Conservation (phyloP, 2,329 filamentous ascomycete species). For the Drechslera avenae region DNA sequence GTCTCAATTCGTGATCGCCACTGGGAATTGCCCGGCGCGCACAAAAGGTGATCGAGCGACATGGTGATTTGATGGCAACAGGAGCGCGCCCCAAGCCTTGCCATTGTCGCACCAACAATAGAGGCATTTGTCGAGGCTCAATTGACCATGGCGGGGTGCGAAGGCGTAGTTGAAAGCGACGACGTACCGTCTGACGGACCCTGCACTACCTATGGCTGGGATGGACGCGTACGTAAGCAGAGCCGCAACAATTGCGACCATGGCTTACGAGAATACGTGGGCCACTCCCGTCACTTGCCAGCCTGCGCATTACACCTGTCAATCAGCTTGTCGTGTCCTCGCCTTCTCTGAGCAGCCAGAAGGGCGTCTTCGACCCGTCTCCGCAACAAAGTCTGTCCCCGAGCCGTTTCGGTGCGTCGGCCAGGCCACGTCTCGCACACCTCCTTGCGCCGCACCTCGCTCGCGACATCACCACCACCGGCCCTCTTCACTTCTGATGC, state of each 20-base stretch:
- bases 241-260: slow-evolving; percentile 14
- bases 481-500: slow-evolving; percentile 39
- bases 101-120: slow-evolving; percentile 36
- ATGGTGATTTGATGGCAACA: slow-evolving; percentile 9
- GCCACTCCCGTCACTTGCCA: slow-evolving; percentile 28
- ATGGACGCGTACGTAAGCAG: slow-evolving; percentile 13
- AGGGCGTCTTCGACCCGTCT: slow-evolving; percentile 2
- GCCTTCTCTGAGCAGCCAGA: neutral
- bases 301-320: slow-evolving; percentile 14
- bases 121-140: slow-evolving; percentile 39
- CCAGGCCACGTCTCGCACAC: slow-evolving; percentile 41
- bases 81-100: slow-evolving; percentile 26
- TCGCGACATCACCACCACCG: slow-evolving; percentile 19
- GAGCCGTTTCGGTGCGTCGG: slow-evolving; percentile 27
- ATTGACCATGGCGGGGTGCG: slow-evolving; percentile 25
- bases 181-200: slow-evolving; percentile 13
- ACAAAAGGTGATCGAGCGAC: slow-evolving; percentile 15
- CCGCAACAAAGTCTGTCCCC: slow-evolving; percentile 11
- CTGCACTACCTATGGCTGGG: neutral
- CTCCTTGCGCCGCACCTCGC: slow-evolving; percentile 32
- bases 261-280: slow-evolving; percentile 10
- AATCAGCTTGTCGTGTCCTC: slow-evolving; percentile 1
- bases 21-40: neutral
- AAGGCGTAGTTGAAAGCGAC: slow-evolving; percentile 5
- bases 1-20: neutral